A percentile compares a stretch with the other conserved stretches of the same genome.
Evolutionary conservation across 345 rosid genomes (phyloP).

Genomic region (Noccaea bulbosa): DNA sequence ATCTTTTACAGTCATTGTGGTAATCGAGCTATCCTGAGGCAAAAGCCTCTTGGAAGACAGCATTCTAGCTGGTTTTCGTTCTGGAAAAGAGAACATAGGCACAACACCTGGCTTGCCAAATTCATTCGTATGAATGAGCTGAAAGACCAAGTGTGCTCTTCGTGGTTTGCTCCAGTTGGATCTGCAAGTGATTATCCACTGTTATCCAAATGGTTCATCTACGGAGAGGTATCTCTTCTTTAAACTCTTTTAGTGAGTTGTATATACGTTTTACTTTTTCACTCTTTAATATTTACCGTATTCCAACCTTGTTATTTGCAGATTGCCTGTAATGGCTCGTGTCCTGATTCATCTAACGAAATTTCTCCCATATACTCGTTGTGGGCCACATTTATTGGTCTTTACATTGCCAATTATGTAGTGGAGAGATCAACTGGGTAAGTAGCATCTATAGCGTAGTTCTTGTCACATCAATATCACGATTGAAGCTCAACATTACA

Average conservation of each 20-base stretch:
- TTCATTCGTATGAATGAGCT: conserved; percentile 79
- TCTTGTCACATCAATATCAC: conserved; percentile 8
- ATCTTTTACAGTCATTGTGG: conserved; percentile 99
- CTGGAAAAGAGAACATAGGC: conserved; percentile 66
- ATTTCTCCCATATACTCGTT: conserved; percentile 97
- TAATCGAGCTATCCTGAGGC: conserved; percentile 77
- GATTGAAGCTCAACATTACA: conserved; percentile 9
- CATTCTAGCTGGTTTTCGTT: conserved; percentile 72
- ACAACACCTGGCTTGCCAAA: conserved; percentile 71
- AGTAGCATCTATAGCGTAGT: conserved; percentile 42
- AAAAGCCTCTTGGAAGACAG: conserved; percentile 55
- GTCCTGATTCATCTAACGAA: conserved; percentile 81
- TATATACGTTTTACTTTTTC: conserved; percentile 8
- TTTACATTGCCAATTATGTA: conserved; percentile 97
- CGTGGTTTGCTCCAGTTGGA: conserved; percentile 99
- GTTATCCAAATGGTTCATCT: conserved; percentile 95
- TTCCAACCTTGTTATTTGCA: conserved; percentile 39
- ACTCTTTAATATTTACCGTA: not conserved
- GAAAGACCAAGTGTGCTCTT: conserved; percentile 93
- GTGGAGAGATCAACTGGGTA: conserved; percentile 99
- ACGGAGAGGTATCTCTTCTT: conserved; percentile 76
- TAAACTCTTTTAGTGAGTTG: conserved; percentile 6
- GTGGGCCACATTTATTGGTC: conserved; percentile 99
- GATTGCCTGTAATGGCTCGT: conserved; percentile 67
- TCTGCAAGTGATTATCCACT: conserved; percentile 99